Conservation (phyloP, 1,284 basidiomycete genomes). For the Leucocoprinus gongylophorus region DNA sequence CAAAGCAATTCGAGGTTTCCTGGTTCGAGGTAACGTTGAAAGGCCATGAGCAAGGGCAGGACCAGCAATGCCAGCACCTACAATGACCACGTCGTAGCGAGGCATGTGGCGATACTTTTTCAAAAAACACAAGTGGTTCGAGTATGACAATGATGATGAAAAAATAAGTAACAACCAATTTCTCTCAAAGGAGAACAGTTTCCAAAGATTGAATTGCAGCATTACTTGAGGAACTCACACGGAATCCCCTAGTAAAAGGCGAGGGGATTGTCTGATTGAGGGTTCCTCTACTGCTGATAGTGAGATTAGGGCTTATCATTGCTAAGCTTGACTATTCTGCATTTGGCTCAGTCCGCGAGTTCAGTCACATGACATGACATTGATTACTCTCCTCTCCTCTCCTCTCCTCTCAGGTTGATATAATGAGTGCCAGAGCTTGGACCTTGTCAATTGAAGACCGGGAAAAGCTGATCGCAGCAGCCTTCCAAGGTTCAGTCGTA, state of each 20-base stretch:
- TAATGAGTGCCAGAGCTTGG: constrained; percentile 23
- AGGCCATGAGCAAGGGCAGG: constrained; percentile 69
- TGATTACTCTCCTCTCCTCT: background rate
- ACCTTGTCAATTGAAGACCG: constrained; percentile 30
- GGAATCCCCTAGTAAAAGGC: constrained; percentile 39
- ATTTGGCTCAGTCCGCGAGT: constrained; percentile 26
- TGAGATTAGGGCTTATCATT: background rate
- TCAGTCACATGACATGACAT: background rate
- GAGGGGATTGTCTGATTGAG: constrained; percentile 35
- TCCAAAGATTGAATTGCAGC: constrained; percentile 34
- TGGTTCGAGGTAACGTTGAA: constrained; percentile 42
- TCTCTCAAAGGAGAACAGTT: constrained; percentile 21
- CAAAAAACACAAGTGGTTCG: constrained; percentile 10
- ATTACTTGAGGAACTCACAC: constrained; percentile 30
- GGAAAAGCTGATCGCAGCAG: constrained; percentile 33
- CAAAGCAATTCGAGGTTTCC: constrained; percentile 73
- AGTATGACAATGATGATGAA: too few species aligned
- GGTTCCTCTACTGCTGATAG: constrained; percentile 27
- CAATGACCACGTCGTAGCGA: constrained; percentile 73
- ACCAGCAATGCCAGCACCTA: constrained; percentile 88
- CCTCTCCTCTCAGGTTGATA: background rate
- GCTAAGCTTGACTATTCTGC: constrained; percentile 14
- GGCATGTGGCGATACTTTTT: background rate
- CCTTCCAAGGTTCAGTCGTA: constrained; percentile 32
- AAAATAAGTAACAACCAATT: too few species aligned